A percentile compares a stretch with the other conserved stretches of the same genome.
These are phyloP conservation scores for Scopulariopsis brevicaulis DNA, from an alignment of 2,329 filamentous ascomycete genomes.

Conservation along the genomic window DNA sequence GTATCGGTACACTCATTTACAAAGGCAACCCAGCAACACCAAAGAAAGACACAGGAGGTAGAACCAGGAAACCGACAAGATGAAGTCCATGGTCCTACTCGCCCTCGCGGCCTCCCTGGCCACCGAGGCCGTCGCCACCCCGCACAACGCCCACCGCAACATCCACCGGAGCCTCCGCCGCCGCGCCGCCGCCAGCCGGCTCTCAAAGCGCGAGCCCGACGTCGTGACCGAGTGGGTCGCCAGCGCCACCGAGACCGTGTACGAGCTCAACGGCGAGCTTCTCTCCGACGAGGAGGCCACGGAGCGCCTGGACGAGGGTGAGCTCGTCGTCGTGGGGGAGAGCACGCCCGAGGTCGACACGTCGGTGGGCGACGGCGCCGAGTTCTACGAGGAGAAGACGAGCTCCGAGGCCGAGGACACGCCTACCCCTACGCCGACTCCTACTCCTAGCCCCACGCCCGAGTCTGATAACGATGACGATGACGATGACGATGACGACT, in stretches of 20 bases:
- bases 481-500: not conserved
- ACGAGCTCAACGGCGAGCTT: constrained; percentile 54
- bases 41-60: not conserved
- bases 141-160: constrained; percentile 48
- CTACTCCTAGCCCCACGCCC: constrained; percentile 12
- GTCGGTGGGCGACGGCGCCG: constrained; percentile 24
- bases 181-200: constrained; percentile 29
- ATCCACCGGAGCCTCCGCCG: constrained; percentile 39
- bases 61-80: constrained; percentile 12
- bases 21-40: not conserved
- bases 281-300: constrained; percentile 56
- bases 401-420: constrained; percentile 12
- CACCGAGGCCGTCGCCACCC: constrained; percentile 43
- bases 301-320: constrained; percentile 58
- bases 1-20: not conserved
- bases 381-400: constrained; percentile 40
- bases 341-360: constrained; percentile 36
- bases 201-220: constrained; percentile 32
- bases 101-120: constrained; percentile 41
- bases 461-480: constrained; percentile 7
- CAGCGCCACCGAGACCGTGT: constrained; percentile 56
- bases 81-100: constrained; percentile 38
- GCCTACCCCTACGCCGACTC: constrained; percentile 9
- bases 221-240: constrained; percentile 42
- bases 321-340: constrained; percentile 55